A percentile compares a stretch with the other conserved stretches of the same genome.
Evolutionary conservation across 805 yeast genomes (phyloP).

Genomic region (Saturnispora bothae): DNA sequence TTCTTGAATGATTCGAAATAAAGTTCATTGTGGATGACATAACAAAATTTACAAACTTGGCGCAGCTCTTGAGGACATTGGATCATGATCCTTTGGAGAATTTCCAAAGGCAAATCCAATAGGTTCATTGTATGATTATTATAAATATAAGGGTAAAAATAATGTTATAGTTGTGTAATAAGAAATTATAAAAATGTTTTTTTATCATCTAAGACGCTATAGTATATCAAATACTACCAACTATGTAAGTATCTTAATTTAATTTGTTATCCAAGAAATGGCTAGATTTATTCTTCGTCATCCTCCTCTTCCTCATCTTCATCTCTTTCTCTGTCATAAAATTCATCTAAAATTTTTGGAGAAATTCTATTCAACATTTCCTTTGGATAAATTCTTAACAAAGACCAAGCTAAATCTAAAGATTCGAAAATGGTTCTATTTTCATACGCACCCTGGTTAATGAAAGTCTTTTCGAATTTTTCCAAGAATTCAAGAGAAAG

Average conservation of each 20-base stretch:
- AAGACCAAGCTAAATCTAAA: constrained; percentile 95
- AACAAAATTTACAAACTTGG: constrained; percentile 28
- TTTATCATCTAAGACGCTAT: no score
- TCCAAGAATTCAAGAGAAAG: constrained; percentile 94
- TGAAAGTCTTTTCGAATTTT: constrained; percentile 92
- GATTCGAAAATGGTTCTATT: constrained; percentile 90
- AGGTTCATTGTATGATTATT: no score
- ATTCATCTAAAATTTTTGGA: constrained; percentile 91
- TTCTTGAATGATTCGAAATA: constrained; percentile 30
- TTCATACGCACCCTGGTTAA: constrained; percentile 95
- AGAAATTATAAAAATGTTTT: no score
- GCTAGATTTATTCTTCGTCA: constrained; percentile 8
- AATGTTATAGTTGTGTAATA: no score
- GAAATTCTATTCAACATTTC: constrained; percentile 97
- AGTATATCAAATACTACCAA: no score
- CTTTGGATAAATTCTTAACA: constrained; percentile 97
- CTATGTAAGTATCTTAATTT: no score
- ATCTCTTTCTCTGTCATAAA: constrained; percentile 81
- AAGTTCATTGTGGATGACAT: constrained; percentile 38
- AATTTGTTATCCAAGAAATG: not conserved
- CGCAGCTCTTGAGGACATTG: constrained; percentile 24
- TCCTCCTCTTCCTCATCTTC: constrained; percentile 24
- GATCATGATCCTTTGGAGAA: constrained; percentile 18
- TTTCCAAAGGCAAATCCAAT: constrained; percentile 24
- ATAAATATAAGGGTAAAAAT: no score